A percentile compares a stretch with the other conserved stretches of the same genome.
Evolutionary conservation across 2,329 filamentous ascomycete genomes (phyloP).

Genomic region (Decorospora gaudefroyi): DNA sequence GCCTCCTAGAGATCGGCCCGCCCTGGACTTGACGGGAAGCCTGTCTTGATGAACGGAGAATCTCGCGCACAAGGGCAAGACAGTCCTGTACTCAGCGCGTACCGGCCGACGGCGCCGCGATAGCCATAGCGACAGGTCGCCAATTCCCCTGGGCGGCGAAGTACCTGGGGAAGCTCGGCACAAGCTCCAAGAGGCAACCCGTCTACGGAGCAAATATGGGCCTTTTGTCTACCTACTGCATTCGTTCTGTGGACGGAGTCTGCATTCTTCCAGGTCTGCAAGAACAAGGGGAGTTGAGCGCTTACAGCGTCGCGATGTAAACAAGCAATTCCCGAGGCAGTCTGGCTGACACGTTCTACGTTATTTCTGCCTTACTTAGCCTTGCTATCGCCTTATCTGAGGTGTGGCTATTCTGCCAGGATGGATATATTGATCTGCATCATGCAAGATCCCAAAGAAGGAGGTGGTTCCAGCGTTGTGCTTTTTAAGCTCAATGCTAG

Average conservation of each 20-base stretch:
- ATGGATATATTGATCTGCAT: slow-evolving; percentile 38
- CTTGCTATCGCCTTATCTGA: slow-evolving; percentile 35
- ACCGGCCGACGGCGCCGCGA: slow-evolving; percentile 6
- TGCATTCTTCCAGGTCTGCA: no score
- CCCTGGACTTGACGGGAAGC: neutral
- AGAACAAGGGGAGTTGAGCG: no score
- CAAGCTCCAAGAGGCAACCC: slow-evolving; percentile 9
- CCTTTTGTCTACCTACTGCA: no score
- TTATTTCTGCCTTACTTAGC: no score
- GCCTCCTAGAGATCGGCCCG: slow-evolving; percentile 1
- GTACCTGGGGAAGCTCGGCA: slow-evolving; percentile 13
- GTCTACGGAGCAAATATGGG: slow-evolving; percentile 1
- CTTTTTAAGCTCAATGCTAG: slow-evolving; percentile 46
- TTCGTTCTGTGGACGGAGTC: no score
- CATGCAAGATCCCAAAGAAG: slow-evolving; percentile 32
- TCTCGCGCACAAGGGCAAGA: slow-evolving; percentile 19
- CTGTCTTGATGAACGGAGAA: slow-evolving; percentile 8
- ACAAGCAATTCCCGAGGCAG: no score
- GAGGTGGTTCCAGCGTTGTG: slow-evolving; percentile 37
- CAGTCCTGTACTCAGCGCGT: neutral
- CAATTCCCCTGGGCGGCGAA: slow-evolving; percentile 4
- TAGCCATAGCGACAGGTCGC: slow-evolving; percentile 12
- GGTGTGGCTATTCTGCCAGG: slow-evolving; percentile 27
- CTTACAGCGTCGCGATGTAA: no score
- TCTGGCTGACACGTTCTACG: no score